Evolutionary conservation across 352 stramenopile genomes (phyloP).

Genomic region (Phytopythium litorale): DNA sequence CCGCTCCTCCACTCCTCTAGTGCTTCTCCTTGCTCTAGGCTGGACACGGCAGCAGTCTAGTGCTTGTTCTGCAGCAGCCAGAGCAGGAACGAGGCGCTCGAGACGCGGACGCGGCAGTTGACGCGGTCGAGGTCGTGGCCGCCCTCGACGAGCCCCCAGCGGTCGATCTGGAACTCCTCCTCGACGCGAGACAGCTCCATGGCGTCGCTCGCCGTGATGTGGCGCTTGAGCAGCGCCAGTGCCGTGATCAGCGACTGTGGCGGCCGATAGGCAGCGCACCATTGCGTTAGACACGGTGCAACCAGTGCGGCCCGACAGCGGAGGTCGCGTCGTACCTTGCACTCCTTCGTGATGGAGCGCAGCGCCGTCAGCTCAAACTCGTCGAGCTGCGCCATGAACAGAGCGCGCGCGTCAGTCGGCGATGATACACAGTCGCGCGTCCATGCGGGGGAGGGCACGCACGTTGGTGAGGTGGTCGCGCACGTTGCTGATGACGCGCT

Average conservation of each 20-base stretch:
- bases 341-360: conserved; percentile 77
- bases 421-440: neutral
- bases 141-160: conserved; percentile 86
- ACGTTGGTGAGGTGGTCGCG: conserved; percentile 60
- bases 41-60: conserved; percentile 11
- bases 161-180: conserved; percentile 88
- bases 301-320: no score
- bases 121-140: conserved; percentile 88
- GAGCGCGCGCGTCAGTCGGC: neutral
- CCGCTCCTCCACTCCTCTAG: neutral
- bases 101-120: conserved; percentile 79
- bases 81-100: conserved; percentile 82
- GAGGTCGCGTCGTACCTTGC: conserved; percentile 47
- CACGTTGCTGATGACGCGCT: conserved; percentile 58
- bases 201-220: conserved; percentile 82
- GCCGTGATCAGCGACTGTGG: conserved; percentile 76
- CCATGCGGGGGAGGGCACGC: neutral
- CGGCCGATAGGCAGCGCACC: neutral
- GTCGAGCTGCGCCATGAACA: conserved; percentile 27
- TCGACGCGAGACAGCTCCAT: conserved; percentile 82
- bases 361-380: conserved; percentile 77
- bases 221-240: conserved; percentile 75
- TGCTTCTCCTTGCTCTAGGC: neutral
- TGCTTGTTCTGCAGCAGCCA: conserved; percentile 77
- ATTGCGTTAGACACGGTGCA: neutral